Evolutionary conservation across 1,139 yeast genomes (phyloP).

Genomic region (Diutina sp.): DNA sequence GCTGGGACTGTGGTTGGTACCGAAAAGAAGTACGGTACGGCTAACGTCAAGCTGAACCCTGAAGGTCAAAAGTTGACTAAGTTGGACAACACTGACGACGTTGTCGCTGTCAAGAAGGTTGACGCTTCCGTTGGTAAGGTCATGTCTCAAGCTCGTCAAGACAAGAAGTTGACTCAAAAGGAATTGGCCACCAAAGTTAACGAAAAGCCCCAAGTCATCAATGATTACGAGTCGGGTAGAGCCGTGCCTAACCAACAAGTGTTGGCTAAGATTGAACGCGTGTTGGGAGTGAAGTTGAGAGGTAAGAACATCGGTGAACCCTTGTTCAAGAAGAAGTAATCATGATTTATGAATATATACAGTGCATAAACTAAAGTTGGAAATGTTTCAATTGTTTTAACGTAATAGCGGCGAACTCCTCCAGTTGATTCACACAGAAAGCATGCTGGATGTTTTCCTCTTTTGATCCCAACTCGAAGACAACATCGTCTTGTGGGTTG

Average conservation of each 20-base stretch:
- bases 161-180: conserved; percentile 83
- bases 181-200: conserved; percentile 91
- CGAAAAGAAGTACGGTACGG: conserved; percentile 80
- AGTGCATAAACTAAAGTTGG: not conserved
- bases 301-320: conserved; percentile 96
- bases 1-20: conserved; percentile 78
- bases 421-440: conserved; percentile 44
- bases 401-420: conserved; percentile 36
- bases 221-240: conserved; percentile 95
- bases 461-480: conserved; percentile 19
- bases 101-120: conserved; percentile 83
- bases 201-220: conserved; percentile 90
- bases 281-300: conserved; percentile 85
- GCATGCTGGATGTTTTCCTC: conserved; percentile 34
- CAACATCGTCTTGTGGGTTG: conserved; percentile 13
- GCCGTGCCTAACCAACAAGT: conserved; percentile 95
- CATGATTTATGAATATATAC: not conserved
- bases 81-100: conserved; percentile 87
- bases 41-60: conserved; percentile 53
- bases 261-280: conserved; percentile 86
- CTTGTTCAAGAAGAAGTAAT: conserved; percentile 60
- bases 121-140: conserved; percentile 80
- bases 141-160: conserved; percentile 77
- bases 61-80: conserved; percentile 94
- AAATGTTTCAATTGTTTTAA: not conserved